Conservation (phyloP, 805 yeast species). For the Yarrowia sp. region DNA sequence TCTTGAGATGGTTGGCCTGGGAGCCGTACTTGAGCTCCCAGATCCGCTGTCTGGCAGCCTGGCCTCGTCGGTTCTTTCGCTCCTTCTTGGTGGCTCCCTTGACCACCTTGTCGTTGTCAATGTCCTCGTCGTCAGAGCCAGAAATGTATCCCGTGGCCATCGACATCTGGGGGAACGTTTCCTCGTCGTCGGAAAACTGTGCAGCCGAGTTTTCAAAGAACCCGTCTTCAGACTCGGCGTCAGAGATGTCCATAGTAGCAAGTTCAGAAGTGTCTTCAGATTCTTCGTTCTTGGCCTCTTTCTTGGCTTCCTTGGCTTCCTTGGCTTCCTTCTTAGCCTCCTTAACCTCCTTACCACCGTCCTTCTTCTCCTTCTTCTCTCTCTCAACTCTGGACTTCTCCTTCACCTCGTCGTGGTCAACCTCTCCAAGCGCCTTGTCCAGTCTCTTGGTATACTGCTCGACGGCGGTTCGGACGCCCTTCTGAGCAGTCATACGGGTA, state of each 20-base stretch:
- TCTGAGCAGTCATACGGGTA: constrained; percentile 44
- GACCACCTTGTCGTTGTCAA: constrained; percentile 43
- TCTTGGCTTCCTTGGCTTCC: constrained; percentile 3
- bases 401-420: constrained; percentile 26
- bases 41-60: constrained; percentile 93
- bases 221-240: constrained; percentile 48
- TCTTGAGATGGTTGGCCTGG: constrained; percentile 80
- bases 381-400: too few species aligned
- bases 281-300: constrained; percentile 43
- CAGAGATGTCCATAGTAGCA: constrained; percentile 47
- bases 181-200: constrained; percentile 50
- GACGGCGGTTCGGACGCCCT: constrained; percentile 41
- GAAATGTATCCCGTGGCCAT: constrained; percentile 84
- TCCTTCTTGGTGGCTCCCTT: constrained; percentile 45
- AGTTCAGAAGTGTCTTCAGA: constrained; percentile 35
- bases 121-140: constrained; percentile 58
- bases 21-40: constrained; percentile 93
- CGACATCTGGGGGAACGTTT: constrained; percentile 60
- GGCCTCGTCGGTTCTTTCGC: constrained; percentile 93
- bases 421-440: constrained; percentile 39
- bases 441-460: constrained; percentile 39
- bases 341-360: constrained; percentile 19
- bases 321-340: not conserved
- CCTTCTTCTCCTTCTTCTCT: constrained; percentile 1
- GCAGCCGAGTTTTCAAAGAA: constrained; percentile 66